These are phyloP conservation scores for Thermothielavioides terrestris DNA, from an alignment of 495 filamentous ascomycete genomes.

Conservation along the genomic window DNA sequence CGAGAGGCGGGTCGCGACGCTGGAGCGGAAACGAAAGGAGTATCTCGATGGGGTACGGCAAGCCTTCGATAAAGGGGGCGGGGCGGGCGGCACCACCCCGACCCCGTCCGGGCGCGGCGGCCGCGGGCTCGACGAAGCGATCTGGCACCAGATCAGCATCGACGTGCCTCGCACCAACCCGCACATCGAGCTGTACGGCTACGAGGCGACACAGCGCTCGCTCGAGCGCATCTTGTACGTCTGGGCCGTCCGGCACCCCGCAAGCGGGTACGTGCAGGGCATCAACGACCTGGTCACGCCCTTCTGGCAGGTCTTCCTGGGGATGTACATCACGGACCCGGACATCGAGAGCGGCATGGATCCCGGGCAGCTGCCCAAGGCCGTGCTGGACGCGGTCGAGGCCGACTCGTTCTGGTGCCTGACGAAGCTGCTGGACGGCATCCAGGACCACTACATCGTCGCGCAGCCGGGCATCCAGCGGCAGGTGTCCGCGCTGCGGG, in stretches of 20 bases:
- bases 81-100: slow-evolving; percentile 11
- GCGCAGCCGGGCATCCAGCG: slow-evolving; percentile 94
- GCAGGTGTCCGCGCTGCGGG: slow-evolving; percentile 78
- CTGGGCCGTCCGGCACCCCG: slow-evolving; percentile 95
- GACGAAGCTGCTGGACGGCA: slow-evolving; percentile 91
- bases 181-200: slow-evolving; percentile 87
- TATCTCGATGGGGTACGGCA: slow-evolving; percentile 94
- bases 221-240: slow-evolving; percentile 92
- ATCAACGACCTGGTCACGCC: slow-evolving; percentile 98
- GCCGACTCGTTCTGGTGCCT: slow-evolving; percentile 98
- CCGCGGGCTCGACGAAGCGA: slow-evolving; percentile 81
- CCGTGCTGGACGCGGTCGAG: slow-evolving; percentile 93
- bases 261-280: slow-evolving; percentile 94
- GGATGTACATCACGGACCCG: slow-evolving; percentile 85
- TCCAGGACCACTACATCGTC: slow-evolving; percentile 98
- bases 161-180: slow-evolving; percentile 96
- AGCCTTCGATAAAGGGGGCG: slow-evolving; percentile 70
- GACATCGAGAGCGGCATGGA: slow-evolving; percentile 93
- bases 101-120: slow-evolving; percentile 23
- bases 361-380: slow-evolving; percentile 80
- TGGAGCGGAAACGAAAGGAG: slow-evolving; percentile 93
- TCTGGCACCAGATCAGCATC: slow-evolving; percentile 99
- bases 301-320: slow-evolving; percentile 96
- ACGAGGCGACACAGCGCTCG: slow-evolving; percentile 90
- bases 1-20: slow-evolving; percentile 77